phyloP scores from a whole-genome alignment of 208 protist species.

The Leishmania aethiopica region DNA sequence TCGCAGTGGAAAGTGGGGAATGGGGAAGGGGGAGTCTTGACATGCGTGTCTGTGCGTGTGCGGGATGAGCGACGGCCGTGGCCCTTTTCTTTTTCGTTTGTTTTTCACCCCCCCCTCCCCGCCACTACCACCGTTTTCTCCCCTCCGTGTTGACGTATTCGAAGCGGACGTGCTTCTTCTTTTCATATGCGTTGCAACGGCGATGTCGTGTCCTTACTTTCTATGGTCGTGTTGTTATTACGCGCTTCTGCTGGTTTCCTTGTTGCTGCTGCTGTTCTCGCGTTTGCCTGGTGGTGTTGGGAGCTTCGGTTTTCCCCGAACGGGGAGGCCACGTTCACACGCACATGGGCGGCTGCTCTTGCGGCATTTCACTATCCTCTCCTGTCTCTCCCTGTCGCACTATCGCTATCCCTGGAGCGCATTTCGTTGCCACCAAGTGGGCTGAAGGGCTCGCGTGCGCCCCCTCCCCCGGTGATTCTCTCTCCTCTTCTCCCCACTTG shows the following conservation, averaged over 20 bases:
- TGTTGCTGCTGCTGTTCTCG: not conserved
- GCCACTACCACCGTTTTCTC: not conserved
- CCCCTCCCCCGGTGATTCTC: not conserved
- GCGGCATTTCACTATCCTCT: not conserved
- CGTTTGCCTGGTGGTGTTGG: not conserved
- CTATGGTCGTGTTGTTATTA: not conserved
- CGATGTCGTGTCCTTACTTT: not conserved
- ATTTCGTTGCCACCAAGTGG: not conserved
- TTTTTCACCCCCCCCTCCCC: too few relatives aligned
- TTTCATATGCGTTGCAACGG: not conserved
- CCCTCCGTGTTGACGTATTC: not conserved
- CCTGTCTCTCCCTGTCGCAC: not conserved
- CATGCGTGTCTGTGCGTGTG: constrained; percentile 6
- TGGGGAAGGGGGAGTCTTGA: not conserved
- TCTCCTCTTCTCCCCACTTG: not conserved
- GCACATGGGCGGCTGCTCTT: not conserved
- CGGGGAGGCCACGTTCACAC: not conserved
- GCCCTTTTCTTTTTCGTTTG: not conserved
- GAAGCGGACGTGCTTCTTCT: not conserved
- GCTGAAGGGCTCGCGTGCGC: not conserved
- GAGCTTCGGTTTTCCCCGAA: not conserved
- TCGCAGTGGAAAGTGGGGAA: not conserved
- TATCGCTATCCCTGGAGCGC: not conserved
- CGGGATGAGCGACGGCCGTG: not conserved
- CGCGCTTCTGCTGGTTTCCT: not conserved